A percentile compares a stretch with the other conserved stretches of the same genome.
Evolutionary conservation across 345 rosid species (phyloP).

Genomic region (Populus nigra): DNA sequence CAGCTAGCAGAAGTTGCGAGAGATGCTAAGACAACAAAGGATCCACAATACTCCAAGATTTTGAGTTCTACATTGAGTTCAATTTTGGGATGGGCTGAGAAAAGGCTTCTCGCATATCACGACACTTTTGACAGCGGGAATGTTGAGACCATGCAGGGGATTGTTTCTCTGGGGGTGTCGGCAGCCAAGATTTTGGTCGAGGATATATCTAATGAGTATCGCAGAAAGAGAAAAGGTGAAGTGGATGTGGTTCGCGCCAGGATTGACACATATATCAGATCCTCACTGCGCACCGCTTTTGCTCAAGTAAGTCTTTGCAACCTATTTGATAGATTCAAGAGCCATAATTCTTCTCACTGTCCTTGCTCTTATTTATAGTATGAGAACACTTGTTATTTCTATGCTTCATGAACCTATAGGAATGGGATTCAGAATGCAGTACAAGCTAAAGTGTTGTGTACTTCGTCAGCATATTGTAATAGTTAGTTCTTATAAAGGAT

Average conservation of each 20-base stretch:
- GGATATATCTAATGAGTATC: conserved; percentile 93
- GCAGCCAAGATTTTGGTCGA: conserved; percentile 89
- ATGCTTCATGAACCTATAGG: neutral
- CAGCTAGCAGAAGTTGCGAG: conserved; percentile 84
- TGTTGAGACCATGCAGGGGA: conserved; percentile 73
- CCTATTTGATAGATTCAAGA: neutral
- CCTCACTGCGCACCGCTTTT: conserved; percentile 90
- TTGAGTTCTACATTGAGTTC: conserved; percentile 82
- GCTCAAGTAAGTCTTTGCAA: conserved; percentile 78
- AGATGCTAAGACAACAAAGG: conserved; percentile 87
- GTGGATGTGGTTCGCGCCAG: conserved; percentile 80
- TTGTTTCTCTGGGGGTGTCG: conserved; percentile 81
- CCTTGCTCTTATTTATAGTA: conserved; percentile 12
- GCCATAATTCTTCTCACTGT: neutral
- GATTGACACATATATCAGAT: conserved; percentile 93
- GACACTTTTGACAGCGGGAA: conserved; percentile 76
- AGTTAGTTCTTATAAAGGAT: neutral
- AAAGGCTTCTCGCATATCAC: conserved; percentile 94
- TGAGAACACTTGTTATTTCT: neutral
- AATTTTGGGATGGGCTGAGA: conserved; percentile 92
- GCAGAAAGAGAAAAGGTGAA: conserved; percentile 78
- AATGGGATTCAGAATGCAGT: neutral
- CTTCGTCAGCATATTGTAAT: neutral
- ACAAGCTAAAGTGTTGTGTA: neutral
- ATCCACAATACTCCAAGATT: conserved; percentile 77